Evolutionary conservation across 768 basidiomycete genomes (phyloP).

Genomic region (Serendipita sp.): DNA sequence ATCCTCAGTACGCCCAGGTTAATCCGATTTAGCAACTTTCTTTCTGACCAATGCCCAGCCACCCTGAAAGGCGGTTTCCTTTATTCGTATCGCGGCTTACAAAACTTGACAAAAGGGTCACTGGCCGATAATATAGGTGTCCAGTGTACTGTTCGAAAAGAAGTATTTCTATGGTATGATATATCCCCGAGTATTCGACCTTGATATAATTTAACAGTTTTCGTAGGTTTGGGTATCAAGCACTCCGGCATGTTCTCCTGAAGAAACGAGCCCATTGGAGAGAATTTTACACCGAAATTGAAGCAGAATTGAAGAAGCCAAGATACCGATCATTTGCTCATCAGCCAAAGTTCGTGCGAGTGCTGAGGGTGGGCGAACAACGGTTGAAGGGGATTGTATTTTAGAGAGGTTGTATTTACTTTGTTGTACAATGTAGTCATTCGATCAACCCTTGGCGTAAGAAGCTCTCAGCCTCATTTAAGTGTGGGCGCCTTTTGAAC

Average conservation of each 20-base stretch:
- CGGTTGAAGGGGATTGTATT: too few relatives aligned
- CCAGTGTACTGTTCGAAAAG: slow-evolving; percentile 31
- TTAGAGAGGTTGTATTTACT: too few relatives aligned
- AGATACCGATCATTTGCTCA: neutral
- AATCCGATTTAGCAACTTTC: neutral
- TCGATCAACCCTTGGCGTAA: too few relatives aligned
- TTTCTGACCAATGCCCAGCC: slow-evolving; percentile 24
- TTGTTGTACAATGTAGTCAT: too few relatives aligned
- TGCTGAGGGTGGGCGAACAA: too few relatives aligned
- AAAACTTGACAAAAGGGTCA: slow-evolving; percentile 27
- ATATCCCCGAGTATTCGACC: neutral
- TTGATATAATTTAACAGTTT: neutral
- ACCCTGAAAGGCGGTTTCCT: slow-evolving; percentile 44
- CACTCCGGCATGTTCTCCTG: slow-evolving; percentile 52
- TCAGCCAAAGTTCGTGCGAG: too few relatives aligned
- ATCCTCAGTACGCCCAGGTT: slow-evolving; percentile 31
- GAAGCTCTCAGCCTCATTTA: too few relatives aligned
- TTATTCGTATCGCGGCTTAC: slow-evolving; percentile 37
- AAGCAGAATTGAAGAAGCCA: neutral
- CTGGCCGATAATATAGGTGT: slow-evolving; percentile 25
- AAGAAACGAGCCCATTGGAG: slow-evolving; percentile 26
- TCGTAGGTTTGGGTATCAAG: slow-evolving; percentile 62
- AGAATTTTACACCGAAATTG: neutral
- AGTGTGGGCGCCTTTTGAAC: neutral
- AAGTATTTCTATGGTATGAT: slow-evolving; percentile 44